Evolutionary conservation across 1,284 basidiomycete species (phyloP), one percentile per base, ranked within the genome.

Genomic region (Ganoderma sinense): DNA sequence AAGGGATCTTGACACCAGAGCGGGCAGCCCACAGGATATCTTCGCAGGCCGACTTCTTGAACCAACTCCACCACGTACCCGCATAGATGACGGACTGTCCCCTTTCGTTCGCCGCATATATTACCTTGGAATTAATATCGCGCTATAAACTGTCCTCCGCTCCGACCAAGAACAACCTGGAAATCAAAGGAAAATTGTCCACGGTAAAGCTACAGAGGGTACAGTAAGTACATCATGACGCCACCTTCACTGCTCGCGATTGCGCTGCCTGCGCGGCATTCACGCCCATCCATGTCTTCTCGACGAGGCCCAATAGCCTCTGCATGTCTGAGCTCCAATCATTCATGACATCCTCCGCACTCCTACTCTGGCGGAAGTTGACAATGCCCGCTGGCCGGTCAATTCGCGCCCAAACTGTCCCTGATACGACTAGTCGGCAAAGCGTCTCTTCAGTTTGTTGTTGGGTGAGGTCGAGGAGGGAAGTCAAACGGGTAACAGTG

Each of bases 261-360:
- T 93, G 91, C 40, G 93, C 93, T 64, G 94, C 93, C 77, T 93
- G 88, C 18, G 94, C 93, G 39, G 94, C 93, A 73, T 95, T 95
- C 87, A 95, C 91, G 26, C 92, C 92, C 94, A 95, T 95, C 93
- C 93, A 95, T 8, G 93, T 92, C 86, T 95, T 95, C 82, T 95
- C 94, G 6, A 93, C 92, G 16, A 94, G 80, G 23, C 91, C 88
- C 51, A 95, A 83, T 77, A 99, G 84, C 82, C 94, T 96, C 78
- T 94, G 92, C 88, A 99, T 95, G 78, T 99, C 97, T 29, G 90
- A 93, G 80, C 94, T 97, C 98, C 98, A 99, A 71, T 93, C 93
- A 78, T 99, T 99, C 88, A 99, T 92, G 7, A 95, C 91, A 78
- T 97, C 95, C 79, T 97, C 96, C 2, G 94, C 89, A 71, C 87